A percentile compares a stretch with the other conserved stretches of the same genome.
Evolutionary conservation across 495 filamentous ascomycete genomes (phyloP).

Genomic region (Pyrenula aspistea): DNA sequence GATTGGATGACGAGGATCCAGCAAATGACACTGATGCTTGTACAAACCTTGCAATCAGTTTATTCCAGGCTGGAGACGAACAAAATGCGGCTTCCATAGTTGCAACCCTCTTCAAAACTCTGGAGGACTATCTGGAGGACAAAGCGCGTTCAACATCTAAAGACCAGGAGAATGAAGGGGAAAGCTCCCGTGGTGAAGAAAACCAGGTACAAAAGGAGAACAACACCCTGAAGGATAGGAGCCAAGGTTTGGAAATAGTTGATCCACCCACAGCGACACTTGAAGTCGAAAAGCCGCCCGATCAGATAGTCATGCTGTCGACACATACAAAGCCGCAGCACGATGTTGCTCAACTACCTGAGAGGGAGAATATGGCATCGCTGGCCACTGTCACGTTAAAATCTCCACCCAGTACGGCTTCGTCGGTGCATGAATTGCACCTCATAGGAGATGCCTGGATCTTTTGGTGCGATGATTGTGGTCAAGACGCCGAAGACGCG

Average conservation of each 20-base stretch:
- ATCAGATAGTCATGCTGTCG: not conserved
- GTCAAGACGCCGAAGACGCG: not conserved
- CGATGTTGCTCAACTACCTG: not conserved
- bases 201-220: not conserved
- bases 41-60: not conserved
- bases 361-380: not conserved
- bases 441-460: not conserved
- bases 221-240: not conserved
- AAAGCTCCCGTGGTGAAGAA: not conserved
- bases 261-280: not conserved
- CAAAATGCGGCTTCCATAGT: not conserved
- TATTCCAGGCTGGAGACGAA: slow-evolving; percentile 1
- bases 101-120: not conserved
- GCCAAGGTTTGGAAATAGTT: not conserved
- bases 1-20: slow-evolving; percentile 2
- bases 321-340: not conserved
- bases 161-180: not conserved
- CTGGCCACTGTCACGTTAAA: not conserved
- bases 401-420: not conserved
- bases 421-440: not conserved
- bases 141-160: not conserved
- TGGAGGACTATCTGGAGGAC: not conserved
- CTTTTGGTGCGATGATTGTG: not conserved
- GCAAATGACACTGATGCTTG: not conserved
- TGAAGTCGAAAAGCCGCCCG: not conserved